Conservation (phyloP, 176 grass and related monocot genomes). For the Oropetium thomaeum region DNA sequence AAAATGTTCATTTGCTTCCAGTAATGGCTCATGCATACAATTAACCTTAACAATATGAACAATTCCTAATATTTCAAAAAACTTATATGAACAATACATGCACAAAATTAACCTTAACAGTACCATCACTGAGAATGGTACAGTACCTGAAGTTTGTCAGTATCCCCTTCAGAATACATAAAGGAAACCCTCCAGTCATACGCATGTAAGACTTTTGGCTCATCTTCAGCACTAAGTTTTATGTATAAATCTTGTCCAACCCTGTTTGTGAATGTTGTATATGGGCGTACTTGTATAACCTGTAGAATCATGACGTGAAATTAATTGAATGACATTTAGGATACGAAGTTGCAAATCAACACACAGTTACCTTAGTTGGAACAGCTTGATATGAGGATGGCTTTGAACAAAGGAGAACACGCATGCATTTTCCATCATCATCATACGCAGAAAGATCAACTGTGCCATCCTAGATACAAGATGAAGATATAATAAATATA, state of each 20-base stretch:
- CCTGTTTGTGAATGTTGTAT: conserved; percentile 94
- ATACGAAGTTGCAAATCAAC: conserved; percentile 23
- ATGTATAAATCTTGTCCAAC: conserved; percentile 77
- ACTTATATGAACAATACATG: conserved; percentile 28
- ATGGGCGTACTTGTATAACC: conserved; percentile 87
- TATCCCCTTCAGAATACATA: conserved; percentile 58
- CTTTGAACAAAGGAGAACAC: conserved; percentile 84
- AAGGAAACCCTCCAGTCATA: conserved; percentile 81
- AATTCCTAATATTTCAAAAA: no score
- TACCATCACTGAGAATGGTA: conserved; percentile 24
- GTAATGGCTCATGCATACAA: conserved; percentile 20
- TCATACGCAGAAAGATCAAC: conserved; percentile 83
- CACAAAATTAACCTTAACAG: conserved; percentile 5
- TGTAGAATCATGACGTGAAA: conserved; percentile 42
- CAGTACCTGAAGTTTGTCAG: conserved; percentile 78
- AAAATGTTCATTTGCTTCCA: conserved; percentile 13
- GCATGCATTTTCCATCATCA: conserved; percentile 64
- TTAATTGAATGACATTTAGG: conserved; percentile 17
- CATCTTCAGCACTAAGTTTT: conserved; percentile 65
- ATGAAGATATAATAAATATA: conserved; percentile 8
- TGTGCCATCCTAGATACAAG: conserved; percentile 60
- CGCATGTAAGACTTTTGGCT: conserved; percentile 60
- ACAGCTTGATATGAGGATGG: conserved; percentile 88
- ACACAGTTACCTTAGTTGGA: conserved; percentile 83
- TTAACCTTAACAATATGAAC: conserved; percentile 1